Evolutionary conservation across 352 stramenopile species (phyloP), one percentile per base, ranked within the genome.

Genomic region (Phytopythium litorale): DNA sequence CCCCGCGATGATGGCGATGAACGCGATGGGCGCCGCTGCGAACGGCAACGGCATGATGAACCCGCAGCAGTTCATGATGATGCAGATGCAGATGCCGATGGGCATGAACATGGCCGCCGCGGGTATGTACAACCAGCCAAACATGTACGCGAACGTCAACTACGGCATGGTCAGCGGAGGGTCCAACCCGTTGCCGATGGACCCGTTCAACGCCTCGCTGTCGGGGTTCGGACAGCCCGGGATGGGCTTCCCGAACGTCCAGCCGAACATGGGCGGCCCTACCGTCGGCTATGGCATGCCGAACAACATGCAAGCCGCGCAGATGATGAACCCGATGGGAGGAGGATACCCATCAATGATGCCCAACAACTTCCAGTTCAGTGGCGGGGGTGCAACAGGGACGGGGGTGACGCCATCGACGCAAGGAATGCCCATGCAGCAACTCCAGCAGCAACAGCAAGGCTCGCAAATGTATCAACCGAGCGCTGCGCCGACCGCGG

Each of bases 151-250:
- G 23, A 75, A 55, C 38, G 68, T 43, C 53, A 60, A 52, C 43
- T 75, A 66, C 43, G 64, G 64, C 12, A 81, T 86, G 67, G 62
- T 75, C 21, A 49, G 30, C 13, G 49, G 30, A 55, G 64, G 62
- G 56, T 56, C 46, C 56, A 88, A 66, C 53, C 81, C 78, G 23
- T 69, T 91, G 8, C 76, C 72, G 7, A 68, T 73, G 35, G 79
- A 92, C 59, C 79, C 84, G 32, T 91, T 91, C 68, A 90, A 91
- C 57, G 68, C 79, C 1, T 81, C 79, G 45, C 45, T 81, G 6
- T 60, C 37, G n/a, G 69, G 62, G 16, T 83, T 72, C 56, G 32
- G 42, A 8, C 60, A 68, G 60, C 64, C 66, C 63, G 64, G 68
- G 18, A 53, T 57, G 12, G 69, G 70, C 9, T 89, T 88, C 54